These are phyloP conservation scores for Diospyros kaki DNA, from an alignment of 148 eudicot genomes.

Conservation along the genomic window DNA sequence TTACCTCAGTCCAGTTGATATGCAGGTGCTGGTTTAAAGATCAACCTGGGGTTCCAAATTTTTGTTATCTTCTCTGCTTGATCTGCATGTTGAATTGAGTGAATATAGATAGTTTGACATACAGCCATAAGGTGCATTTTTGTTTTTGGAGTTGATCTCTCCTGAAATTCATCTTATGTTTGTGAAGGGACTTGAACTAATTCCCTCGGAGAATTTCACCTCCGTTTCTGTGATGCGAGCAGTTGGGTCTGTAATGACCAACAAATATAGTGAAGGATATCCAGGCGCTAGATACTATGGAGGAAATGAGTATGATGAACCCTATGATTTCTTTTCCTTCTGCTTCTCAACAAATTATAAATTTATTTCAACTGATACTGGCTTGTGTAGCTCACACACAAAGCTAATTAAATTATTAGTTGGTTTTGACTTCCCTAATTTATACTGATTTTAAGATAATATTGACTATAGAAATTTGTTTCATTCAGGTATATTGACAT, in stretches of 20 bases:
- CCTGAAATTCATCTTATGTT: not conserved
- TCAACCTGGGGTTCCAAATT: not conserved
- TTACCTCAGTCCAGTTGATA: too few species aligned
- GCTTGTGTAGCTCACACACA: not conserved
- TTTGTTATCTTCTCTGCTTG: not conserved
- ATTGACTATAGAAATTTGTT: not conserved
- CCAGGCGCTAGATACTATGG: slow-evolving; percentile 99
- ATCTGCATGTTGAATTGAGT: not conserved
- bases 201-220: slow-evolving; percentile 96
- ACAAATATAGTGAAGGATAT: slow-evolving; percentile 98
- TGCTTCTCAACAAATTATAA: not conserved
- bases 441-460: slow-evolving; percentile 1
- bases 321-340: not conserved
- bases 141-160: not conserved
- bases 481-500: slow-evolving; percentile 78
- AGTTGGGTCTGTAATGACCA: slow-evolving; percentile 98
- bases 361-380: not conserved
- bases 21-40: not conserved
- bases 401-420: not conserved
- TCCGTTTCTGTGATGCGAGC: slow-evolving; percentile 99
- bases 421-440: not conserved
- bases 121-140: not conserved
- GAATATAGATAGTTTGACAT: not conserved
- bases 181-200: slow-evolving; percentile 86
- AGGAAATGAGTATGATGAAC: slow-evolving; percentile 87